Evolutionary conservation across 1,284 basidiomycete species (phyloP), one percentile per base, ranked within the genome.

Genomic region (Pseudozyma thailandica): DNA sequence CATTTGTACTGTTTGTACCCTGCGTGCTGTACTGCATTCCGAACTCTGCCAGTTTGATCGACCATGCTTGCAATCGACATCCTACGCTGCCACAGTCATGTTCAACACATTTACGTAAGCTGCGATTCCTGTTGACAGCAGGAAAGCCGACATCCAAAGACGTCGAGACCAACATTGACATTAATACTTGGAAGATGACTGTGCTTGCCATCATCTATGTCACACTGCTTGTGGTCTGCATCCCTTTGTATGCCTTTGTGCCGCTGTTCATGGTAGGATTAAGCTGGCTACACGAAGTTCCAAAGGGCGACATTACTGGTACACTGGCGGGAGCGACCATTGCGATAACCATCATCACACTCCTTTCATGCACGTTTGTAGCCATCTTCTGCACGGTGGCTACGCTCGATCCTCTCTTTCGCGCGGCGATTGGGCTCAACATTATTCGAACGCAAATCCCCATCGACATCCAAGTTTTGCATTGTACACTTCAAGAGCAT

Each of bases 161-260:
- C 35, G 15, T 21, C 9, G 28, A 13, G 7, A 18, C 37, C 4
- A 16, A 38, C 9, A 4, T 23, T 8, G 18, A 7, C 35, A 21
- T n/a, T 13, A 52, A 5, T n/a, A 48, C 50, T 1, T 59, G 57
- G 50, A 52, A 48, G 25, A 51, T 59, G 49, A 42, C 50, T 6
- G 6, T 59, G 7, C 38, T 60, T 13, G 45, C 52, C 23, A 13
- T 35, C 13, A 9, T 23, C 23, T 55, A 55, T 18, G 27, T 54
- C 21, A 10, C 9, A 18, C 4, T 55, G 10, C 7, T 55, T 4
- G 28, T 48, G 15, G 7, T 10, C n/a, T n/a, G n/a, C n/a, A 8
- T 42, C 13, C n/a, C 18, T 16, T 16, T 25, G 1, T 45, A 35
- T 12, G 28, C 26, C 1, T 55, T 48, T n/a, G 52, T 20, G 1